A percentile compares a stretch with the other conserved stretches of the same genome.
These are phyloP conservation scores for Akanthomyces muscarius DNA, from an alignment of 2,329 filamentous ascomycete genomes.

Conservation along the genomic window DNA sequence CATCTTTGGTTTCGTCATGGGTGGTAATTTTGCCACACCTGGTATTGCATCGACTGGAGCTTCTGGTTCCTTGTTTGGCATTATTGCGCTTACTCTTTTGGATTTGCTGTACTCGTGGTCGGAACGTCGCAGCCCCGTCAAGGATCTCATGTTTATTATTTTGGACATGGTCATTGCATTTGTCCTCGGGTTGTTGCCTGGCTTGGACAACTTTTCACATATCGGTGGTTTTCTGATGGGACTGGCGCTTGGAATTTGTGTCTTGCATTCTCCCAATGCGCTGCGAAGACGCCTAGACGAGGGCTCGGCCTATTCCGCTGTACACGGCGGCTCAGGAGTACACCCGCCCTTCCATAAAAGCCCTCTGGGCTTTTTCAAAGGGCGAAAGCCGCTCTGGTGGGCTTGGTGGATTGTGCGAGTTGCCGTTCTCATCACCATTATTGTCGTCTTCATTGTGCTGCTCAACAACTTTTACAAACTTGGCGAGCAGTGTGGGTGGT, in stretches of 20 bases:
- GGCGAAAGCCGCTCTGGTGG: constrained; percentile 93
- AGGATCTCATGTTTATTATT: constrained; percentile 82
- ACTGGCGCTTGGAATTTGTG: constrained; percentile 76
- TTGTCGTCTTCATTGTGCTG: constrained; percentile 81
- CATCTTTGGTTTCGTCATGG: constrained; percentile 93
- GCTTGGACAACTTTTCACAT: constrained; percentile 94
- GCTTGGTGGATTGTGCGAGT: constrained; percentile 89
- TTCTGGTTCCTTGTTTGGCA: constrained; percentile 85
- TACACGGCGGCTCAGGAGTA: constrained; percentile 48
- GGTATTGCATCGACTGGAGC: constrained; percentile 82
- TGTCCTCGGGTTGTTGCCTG: constrained; percentile 84
- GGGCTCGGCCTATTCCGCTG: constrained; percentile 67
- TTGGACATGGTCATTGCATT: constrained; percentile 87
- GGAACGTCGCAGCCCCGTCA: constrained; percentile 69
- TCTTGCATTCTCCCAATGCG: constrained; percentile 82
- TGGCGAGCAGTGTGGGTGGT: constrained; percentile 77
- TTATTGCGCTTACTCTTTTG: constrained; percentile 82
- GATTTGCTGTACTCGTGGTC: constrained; percentile 93
- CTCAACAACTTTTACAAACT: constrained; percentile 88
- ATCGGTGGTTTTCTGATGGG: constrained; percentile 96
- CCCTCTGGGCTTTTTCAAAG: constrained; percentile 80
- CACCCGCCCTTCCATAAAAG: constrained; percentile 56
- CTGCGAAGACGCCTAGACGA: constrained; percentile 70
- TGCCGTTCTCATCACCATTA: constrained; percentile 70
- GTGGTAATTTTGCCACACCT: constrained; percentile 84